Conservation (phyloP, 176 grass and related monocot species). For the Bromus sterilis region DNA sequence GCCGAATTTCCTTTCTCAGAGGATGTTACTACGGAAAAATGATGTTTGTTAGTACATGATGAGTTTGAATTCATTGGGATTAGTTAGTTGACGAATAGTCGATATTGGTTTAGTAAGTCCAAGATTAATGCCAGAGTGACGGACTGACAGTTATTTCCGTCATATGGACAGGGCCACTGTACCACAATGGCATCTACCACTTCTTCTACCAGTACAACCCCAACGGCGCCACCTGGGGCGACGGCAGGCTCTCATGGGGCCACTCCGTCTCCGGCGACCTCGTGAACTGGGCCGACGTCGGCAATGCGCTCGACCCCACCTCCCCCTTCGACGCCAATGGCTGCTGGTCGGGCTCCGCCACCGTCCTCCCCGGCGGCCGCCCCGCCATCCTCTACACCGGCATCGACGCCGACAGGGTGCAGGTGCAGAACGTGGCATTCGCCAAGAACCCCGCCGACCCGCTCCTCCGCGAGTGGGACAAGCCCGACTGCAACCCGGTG, state of each 20-base stretch:
- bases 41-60: background rate
- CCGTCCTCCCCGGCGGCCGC: conserved; percentile 38
- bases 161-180: conserved; percentile 49
- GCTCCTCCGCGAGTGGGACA: conserved; percentile 53
- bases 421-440: conserved; percentile 74
- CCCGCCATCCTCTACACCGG: conserved; percentile 75
- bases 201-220: conserved; percentile 95
- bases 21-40: background rate
- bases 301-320: conserved; percentile 39
- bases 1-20: background rate
- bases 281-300: conserved; percentile 54
- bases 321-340: conserved; percentile 59
- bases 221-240: conserved; percentile 48
- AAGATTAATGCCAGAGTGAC: background rate
- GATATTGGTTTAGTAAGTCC: background rate
- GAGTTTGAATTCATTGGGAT: no score
- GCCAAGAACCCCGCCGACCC: conserved; percentile 39
- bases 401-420: background rate
- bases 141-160: background rate
- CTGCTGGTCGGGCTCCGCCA: conserved; percentile 70
- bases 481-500: conserved; percentile 64
- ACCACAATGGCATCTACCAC: conserved; percentile 70
- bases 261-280: conserved; percentile 82
- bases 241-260: conserved; percentile 62
- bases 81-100: background rate